These are phyloP conservation scores for Penicillium dipodomyicola DNA, from an alignment of 495 filamentous ascomycete species.

Conservation along the genomic window DNA sequence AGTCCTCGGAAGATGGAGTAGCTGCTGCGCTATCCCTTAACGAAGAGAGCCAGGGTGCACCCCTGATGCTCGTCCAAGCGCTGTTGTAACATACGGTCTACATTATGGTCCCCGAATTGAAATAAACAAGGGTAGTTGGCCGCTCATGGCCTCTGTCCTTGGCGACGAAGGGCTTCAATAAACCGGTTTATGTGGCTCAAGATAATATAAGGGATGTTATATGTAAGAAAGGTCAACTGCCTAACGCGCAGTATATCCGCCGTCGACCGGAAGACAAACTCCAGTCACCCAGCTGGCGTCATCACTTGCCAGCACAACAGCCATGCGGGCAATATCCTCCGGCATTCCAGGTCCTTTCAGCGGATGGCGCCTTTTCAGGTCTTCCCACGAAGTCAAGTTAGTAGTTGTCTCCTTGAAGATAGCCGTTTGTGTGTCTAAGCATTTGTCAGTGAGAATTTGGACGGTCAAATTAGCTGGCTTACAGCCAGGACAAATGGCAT, in stretches of 20 bases:
- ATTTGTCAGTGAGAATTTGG: background rate
- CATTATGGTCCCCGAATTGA: background rate
- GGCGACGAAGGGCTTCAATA: no score
- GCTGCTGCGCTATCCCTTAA: background rate
- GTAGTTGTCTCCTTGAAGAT: conserved; percentile 29
- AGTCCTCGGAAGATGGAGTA: background rate
- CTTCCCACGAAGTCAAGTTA: conserved; percentile 21
- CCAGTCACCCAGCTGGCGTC: conserved; percentile 50
- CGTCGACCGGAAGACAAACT: conserved; percentile 47
- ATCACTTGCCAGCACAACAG: conserved; percentile 52
- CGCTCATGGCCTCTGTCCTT: no score
- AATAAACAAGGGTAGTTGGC: no score
- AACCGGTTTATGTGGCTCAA: no score
- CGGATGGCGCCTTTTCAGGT: conserved; percentile 35
- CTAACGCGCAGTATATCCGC: conserved; percentile 45
- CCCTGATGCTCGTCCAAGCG: background rate
- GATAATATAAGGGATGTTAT: no score
- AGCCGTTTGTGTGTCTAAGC: conserved; percentile 32
- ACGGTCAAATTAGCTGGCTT: conserved; percentile 23
- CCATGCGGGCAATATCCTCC: conserved; percentile 48
- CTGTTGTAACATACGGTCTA: background rate
- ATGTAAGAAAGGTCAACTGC: no score
- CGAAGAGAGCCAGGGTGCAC: background rate
- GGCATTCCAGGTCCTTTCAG: conserved; percentile 42
- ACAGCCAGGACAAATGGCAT: conserved; percentile 57